These are phyloP conservation scores for Pythium phragmiticola DNA, from an alignment of 352 stramenopile species.

Conservation along the genomic window DNA sequence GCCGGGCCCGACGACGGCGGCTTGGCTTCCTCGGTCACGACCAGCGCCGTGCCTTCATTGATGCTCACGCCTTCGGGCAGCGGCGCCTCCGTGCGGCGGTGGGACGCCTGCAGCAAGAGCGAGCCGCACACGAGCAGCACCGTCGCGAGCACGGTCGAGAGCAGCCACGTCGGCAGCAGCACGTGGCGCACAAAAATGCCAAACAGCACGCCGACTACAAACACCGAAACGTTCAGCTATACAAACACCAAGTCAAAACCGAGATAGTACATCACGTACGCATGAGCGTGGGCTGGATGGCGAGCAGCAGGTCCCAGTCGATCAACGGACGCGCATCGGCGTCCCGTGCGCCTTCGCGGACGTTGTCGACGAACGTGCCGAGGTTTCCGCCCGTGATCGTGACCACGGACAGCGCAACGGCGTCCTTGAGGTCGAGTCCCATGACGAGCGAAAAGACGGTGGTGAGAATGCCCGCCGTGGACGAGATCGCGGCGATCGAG, in stretches of 20 bases:
- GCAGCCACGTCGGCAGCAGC: conserved; percentile 18
- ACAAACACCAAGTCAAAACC: background rate
- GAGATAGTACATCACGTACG: conserved; percentile 6
- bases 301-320: conserved; percentile 27
- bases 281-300: conserved; percentile 22
- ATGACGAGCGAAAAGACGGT: conserved; percentile 20
- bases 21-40: conserved; percentile 5
- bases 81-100: conserved; percentile 16
- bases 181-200: conserved; percentile 19
- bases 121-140: conserved; percentile 25
- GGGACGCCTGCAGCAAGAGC: conserved; percentile 23
- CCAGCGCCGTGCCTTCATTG: conserved; percentile 23
- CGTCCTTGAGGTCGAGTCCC: conserved; percentile 11
- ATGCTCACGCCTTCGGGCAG: conserved; percentile 17
- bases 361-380: conserved; percentile 20
- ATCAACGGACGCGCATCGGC: conserved; percentile 11
- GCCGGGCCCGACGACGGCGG: conserved; percentile 3
- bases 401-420: conserved; percentile 19
- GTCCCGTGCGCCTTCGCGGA: conserved; percentile 14
- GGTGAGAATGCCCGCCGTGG: conserved; percentile 19
- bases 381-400: conserved; percentile 17
- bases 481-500: conserved; percentile 11
- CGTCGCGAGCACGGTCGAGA: conserved; percentile 23
- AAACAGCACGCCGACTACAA: conserved; percentile 23
- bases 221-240: background rate